Evolutionary conservation across 129 eudicot genomes (phyloP), one percentile per base, ranked within the genome.

Genomic region (Apium graveolens): DNA sequence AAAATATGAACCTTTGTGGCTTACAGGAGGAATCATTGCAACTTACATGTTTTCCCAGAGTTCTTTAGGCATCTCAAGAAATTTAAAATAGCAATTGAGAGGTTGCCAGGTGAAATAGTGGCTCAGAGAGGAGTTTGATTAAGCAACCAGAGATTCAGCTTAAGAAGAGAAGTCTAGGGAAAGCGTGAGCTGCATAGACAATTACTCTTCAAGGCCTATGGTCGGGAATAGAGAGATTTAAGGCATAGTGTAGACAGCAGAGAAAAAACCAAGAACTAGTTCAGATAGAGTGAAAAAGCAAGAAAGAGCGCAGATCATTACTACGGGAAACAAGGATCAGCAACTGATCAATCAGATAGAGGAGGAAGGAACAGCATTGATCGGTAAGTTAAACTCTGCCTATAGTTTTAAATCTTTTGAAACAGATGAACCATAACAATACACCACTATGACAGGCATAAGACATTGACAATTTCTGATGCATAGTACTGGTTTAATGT

Each of bases 1-100:
- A 66, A 85, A 82, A 45, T 85, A 78, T 39, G 86, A 85, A 42
- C 87, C 85, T 26, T 70, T 85, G 37, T 81, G 88, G 88, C 81
- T 81, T 35, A 78, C 79, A 60, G 85, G 85, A 6, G 87, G 87
- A 8, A 77, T 63, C 87, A 84, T 74, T 84, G 85, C 46, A 80
- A 84, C 76, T 68, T 85, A 45, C 82, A 85, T 38, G 77, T 78
- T 14, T 81, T 76, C 42, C 88, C 88, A 32, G 82, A 85, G 39
- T 85, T 76, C 53, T 76, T 81, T 69, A 78, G 63, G 38, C 88
- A 85, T 77, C 85, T 85, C 27, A 85, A 85, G 76, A 85, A 85
- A 78, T 85, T 85, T 16, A 80, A 81, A 38, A 18, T 62, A 12
- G 38, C 77, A 4, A 78, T 85, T 17, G 88, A 79, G 43, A 70